Conservation (phyloP, 225 moss, liverwort and hornwort species). For the Ulota crispa region DNA sequence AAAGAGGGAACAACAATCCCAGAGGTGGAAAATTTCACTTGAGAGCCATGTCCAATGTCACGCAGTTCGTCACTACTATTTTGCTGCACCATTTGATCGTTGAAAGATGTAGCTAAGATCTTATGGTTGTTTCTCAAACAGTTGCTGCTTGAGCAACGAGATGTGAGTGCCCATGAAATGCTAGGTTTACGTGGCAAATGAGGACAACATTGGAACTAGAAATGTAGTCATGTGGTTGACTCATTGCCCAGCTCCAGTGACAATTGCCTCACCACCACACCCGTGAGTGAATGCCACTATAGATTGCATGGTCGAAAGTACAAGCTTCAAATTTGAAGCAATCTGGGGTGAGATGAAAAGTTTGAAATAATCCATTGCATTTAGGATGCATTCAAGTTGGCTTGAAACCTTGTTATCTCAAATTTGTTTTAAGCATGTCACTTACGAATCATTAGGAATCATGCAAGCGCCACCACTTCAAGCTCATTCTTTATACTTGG, state of each 20-base stretch:
- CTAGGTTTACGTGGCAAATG: slow-evolving; percentile 31
- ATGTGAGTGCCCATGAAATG: slow-evolving; percentile 32
- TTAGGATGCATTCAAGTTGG: not conserved
- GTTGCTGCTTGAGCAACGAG: slow-evolving; percentile 20
- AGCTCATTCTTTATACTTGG: too few species aligned
- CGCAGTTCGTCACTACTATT: not conserved
- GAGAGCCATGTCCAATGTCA: slow-evolving; percentile 20
- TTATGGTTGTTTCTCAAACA: slow-evolving; percentile 9
- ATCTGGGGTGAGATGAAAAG: not conserved
- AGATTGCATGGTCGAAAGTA: not conserved
- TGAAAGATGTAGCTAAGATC: not conserved
- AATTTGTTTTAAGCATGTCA: too few species aligned
- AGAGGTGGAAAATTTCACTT: slow-evolving; percentile 32
- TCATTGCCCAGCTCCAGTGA: slow-evolving; percentile 44
- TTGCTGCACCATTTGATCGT: not conserved
- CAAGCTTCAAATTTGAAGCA: not conserved
- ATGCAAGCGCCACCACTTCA: too few species aligned
- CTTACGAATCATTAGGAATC: too few species aligned
- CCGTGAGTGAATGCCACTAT: not conserved
- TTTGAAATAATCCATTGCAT: not conserved
- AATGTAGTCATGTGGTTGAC: slow-evolving; percentile 31
- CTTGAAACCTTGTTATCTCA: too few species aligned
- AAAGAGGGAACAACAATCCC: slow-evolving; percentile 10
- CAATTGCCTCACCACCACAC: slow-evolving; percentile 40
- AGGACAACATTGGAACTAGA: slow-evolving; percentile 26